A percentile compares a stretch with the other conserved stretches of the same genome.
These are phyloP conservation scores for Phoma herbarum DNA, from an alignment of 2,329 filamentous ascomycete species.

Conservation along the genomic window DNA sequence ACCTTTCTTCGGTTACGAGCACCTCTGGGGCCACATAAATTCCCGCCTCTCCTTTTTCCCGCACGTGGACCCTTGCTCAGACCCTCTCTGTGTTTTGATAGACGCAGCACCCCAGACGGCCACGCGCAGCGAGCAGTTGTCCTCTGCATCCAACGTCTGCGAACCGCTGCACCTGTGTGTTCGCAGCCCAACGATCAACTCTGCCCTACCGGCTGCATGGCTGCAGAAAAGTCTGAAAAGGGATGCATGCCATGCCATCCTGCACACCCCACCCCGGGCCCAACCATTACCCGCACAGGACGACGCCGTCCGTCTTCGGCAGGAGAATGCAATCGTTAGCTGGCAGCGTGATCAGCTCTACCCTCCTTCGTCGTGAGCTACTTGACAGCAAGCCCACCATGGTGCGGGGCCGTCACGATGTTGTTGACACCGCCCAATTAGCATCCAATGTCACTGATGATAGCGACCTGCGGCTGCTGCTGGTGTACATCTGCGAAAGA, in stretches of 20 bases:
- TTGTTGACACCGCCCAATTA: constrained; percentile 5
- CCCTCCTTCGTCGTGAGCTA: constrained; percentile 24
- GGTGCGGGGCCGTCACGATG: constrained; percentile 24
- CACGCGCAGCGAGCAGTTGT: constrained; percentile 10
- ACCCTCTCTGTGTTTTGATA: constrained; percentile 19
- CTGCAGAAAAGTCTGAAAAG: constrained; percentile 33
- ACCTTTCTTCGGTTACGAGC: constrained; percentile 20
- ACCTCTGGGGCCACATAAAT: constrained; percentile 18
- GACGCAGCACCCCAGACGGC: constrained; percentile 15
- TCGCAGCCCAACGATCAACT: constrained; percentile 29
- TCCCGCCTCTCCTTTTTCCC: constrained; percentile 28
- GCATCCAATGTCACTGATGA: not conserved
- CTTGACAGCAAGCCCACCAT: constrained; percentile 14
- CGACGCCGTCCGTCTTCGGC: constrained; percentile 33
- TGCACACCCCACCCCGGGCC: constrained; percentile 37
- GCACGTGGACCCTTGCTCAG: constrained; percentile 31
- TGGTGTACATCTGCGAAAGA: not conserved
- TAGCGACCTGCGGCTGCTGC: constrained; percentile 1
- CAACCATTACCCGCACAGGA: constrained; percentile 25
- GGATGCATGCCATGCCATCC: constrained; percentile 31
- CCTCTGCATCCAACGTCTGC: constrained; percentile 26
- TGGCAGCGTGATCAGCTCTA: constrained; percentile 34
- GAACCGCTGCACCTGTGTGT: constrained; percentile 32
- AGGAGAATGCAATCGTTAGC: constrained; percentile 20
- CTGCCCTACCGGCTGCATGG: constrained; percentile 23